Base-by-base conservation (phyloP, 257 asterid species). In the Primulina tabacum region DNA sequence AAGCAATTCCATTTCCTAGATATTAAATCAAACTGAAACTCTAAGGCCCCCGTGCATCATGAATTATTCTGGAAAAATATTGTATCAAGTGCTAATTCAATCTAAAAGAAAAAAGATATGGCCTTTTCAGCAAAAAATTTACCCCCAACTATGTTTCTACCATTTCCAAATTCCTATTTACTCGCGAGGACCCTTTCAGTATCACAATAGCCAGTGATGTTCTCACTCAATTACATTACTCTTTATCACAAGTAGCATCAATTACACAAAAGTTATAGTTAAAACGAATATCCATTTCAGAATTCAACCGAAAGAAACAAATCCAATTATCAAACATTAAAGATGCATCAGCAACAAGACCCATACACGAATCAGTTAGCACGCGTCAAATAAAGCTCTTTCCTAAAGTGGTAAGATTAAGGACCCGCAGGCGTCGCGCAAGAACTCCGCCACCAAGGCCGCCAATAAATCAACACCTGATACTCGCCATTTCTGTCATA, bases 1-100 rank as follows among this genome's bases (percentile, higher is more conserved):
- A 69, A 82, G 70, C 62, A 82, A 75, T 67, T 79, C 86, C 94
- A 86, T 82, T 69, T 65, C 74, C 74, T 60, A 79, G 17, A 69
- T 35, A 73, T 65, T 60, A 70, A 69, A 67, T 71, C 72, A 55
- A 43, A 67, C 24, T 29, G 32, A 38, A 20, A 56, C 64, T 37
- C 20, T 50, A 14, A 14, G 57, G 57, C 17, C 18, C 20, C 56
- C 7, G 0, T 50, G 5, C 56, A 14, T 50, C 7, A 50, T 50
- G 7, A 50, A 4, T 50, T 47, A 40, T 47, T 12, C 55, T 3
- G 6, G 18, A 9, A 47, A 47, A 1, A 1, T 14, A 47, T 47
- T 12, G 18, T 5, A 47, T 14, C 7, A 14, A 47, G n/a, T 4
- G 7, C 14, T 6, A 12, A 0, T 47, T 1, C 55, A 47, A 47